Evolutionary conservation across 176 grass and related monocot species (phyloP).

Genomic region (Eleusine coracana): DNA sequence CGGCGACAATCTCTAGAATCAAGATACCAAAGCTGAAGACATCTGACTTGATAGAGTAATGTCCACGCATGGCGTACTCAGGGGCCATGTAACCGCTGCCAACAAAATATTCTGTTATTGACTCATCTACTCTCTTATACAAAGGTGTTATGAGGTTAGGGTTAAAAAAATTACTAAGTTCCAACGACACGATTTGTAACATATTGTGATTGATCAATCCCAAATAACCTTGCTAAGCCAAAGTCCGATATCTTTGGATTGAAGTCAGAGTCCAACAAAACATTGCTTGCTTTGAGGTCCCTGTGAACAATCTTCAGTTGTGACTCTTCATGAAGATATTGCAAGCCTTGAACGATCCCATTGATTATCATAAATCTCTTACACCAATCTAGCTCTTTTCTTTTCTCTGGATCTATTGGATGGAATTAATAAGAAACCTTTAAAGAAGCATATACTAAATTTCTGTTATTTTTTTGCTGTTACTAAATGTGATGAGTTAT

Average conservation of each 20-base stretch:
- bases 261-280: slow-evolving; percentile 46
- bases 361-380: slow-evolving; percentile 40
- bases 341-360: slow-evolving; percentile 55
- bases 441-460: not conserved
- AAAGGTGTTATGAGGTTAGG: too few species aligned
- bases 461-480: not conserved
- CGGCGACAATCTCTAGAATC: slow-evolving; percentile 64
- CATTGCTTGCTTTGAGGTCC: slow-evolving; percentile 41
- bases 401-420: slow-evolving; percentile 45
- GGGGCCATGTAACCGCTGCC: slow-evolving; percentile 60
- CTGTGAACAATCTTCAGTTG: slow-evolving; percentile 56
- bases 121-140: not conserved
- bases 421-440: not conserved
- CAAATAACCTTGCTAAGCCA: slow-evolving; percentile 61
- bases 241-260: slow-evolving; percentile 79
- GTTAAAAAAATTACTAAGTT: slow-evolving; percentile 55
- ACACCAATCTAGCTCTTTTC: slow-evolving; percentile 41
- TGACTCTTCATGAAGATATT: slow-evolving; percentile 77
- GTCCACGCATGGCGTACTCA: slow-evolving; percentile 67
- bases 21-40: slow-evolving; percentile 72
- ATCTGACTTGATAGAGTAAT: slow-evolving; percentile 71
- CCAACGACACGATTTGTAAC: slow-evolving; percentile 58
- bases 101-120: not conserved
- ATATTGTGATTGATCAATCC: slow-evolving; percentile 45
- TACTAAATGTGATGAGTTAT: not conserved